phyloP scores from a whole-genome alignment of 179 eudicot genomes.

The Vitellaria paradoxa region DNA sequence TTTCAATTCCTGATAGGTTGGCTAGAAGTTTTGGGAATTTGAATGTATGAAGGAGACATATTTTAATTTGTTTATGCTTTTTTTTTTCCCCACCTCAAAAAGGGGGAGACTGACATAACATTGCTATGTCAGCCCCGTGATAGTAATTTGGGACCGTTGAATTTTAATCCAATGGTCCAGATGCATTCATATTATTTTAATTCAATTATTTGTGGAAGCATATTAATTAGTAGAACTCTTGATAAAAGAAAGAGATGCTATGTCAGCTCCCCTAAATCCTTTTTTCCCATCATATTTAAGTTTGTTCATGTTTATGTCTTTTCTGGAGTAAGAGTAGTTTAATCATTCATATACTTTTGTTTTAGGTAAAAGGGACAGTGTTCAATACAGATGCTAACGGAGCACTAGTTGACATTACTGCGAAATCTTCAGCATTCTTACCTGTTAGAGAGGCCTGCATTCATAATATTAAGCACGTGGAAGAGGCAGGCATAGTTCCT shows the following conservation, averaged over 20 bases:
- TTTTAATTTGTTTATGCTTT: background rate
- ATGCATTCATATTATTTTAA: too few species aligned
- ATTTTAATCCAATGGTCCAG: too few species aligned
- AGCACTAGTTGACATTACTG: conserved; percentile 82
- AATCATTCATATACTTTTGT: background rate
- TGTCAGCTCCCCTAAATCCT: too few species aligned
- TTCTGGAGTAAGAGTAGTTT: conserved; percentile 10
- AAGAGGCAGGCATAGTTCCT: conserved; percentile 84
- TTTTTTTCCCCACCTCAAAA: too few species aligned
- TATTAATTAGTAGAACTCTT: too few species aligned
- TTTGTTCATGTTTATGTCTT: background rate
- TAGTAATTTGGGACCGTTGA: too few species aligned
- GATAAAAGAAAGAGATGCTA: too few species aligned
- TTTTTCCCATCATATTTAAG: background rate
- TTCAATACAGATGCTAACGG: conserved; percentile 63
- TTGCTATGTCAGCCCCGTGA: too few species aligned
- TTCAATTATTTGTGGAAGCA: too few species aligned
- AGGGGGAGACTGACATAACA: too few species aligned
- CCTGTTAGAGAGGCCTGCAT: conserved; percentile 82
- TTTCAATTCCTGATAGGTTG: background rate
- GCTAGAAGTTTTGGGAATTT: background rate
- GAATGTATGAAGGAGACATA: background rate
- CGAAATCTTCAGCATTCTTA: conserved; percentile 89
- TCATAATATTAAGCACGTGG: conserved; percentile 60
- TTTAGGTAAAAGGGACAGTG: conserved; percentile 81